Evolutionary conservation across 805 yeast genomes (phyloP).

Genomic region (Vanderwaltozyma verrucispora): DNA sequence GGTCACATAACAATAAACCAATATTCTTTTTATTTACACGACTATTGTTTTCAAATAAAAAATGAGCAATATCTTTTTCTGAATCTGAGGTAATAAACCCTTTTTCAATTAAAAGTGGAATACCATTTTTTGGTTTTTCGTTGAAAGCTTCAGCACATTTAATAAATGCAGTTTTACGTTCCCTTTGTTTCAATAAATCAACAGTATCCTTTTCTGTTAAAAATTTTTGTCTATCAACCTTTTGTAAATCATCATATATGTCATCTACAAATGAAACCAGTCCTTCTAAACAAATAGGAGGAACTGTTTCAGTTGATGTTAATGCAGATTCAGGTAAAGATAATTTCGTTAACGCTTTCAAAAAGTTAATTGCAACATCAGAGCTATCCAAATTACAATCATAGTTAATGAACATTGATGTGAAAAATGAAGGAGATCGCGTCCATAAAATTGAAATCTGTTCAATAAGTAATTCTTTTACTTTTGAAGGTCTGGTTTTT

Average conservation of each 20-base stretch:
- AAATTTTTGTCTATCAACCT: slow-evolving; percentile 12
- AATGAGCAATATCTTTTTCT: slow-evolving; percentile 57
- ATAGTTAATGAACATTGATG: slow-evolving; percentile 63
- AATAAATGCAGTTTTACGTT: slow-evolving; percentile 59
- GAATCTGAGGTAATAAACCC: slow-evolving; percentile 45
- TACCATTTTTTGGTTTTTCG: slow-evolving; percentile 64
- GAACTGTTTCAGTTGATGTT: slow-evolving; percentile 71
- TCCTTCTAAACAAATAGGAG: slow-evolving; percentile 88
- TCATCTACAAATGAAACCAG: slow-evolving; percentile 57
- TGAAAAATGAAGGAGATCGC: slow-evolving; percentile 63
- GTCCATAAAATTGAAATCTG: slow-evolving; percentile 71
- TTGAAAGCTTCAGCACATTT: slow-evolving; percentile 66
- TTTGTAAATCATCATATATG: slow-evolving; percentile 36
- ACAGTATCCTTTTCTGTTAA: slow-evolving; percentile 14
- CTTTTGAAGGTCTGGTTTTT: slow-evolving; percentile 29
- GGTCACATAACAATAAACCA: slow-evolving; percentile 77
- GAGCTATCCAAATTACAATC: slow-evolving; percentile 85
- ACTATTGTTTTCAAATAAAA: slow-evolving; percentile 65
- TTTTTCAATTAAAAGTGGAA: slow-evolving; percentile 47
- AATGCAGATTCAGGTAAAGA: slow-evolving; percentile 78
- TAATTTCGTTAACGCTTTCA: slow-evolving; percentile 62
- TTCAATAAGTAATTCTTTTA: slow-evolving; percentile 75
- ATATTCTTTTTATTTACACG: slow-evolving; percentile 74
- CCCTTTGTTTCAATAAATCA: slow-evolving; percentile 21
- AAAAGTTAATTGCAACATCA: slow-evolving; percentile 58